phyloP scores from a whole-genome alignment of 2,329 filamentous ascomycete species.

The Coniosporium tulheliwenetii region DNA sequence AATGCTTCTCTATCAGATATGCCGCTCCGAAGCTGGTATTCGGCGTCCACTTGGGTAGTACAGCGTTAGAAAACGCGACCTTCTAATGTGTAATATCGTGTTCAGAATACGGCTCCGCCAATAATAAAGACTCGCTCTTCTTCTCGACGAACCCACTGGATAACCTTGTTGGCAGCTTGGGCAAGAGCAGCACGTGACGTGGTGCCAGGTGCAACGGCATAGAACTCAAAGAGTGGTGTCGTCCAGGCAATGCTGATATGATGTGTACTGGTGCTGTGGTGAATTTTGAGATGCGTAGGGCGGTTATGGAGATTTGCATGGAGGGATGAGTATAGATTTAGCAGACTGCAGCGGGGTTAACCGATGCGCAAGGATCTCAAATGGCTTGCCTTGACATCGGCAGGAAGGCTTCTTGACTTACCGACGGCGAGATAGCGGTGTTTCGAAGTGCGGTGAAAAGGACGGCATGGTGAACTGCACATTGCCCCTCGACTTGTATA shows the following conservation, averaged over 20 bases:
- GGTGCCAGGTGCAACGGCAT: slow-evolving; percentile 74
- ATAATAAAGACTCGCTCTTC: slow-evolving; percentile 94
- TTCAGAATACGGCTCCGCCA: slow-evolving; percentile 69
- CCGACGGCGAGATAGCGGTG: slow-evolving; percentile 10
- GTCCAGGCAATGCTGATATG: slow-evolving; percentile 77
- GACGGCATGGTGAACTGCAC: slow-evolving; percentile 93
- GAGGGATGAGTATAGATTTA: slow-evolving; percentile 72
- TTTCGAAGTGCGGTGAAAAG: slow-evolving; percentile 51
- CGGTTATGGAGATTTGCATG: slow-evolving; percentile 77
- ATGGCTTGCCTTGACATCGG: neutral
- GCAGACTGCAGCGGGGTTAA: slow-evolving; percentile 33
- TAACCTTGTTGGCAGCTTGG: slow-evolving; percentile 73
- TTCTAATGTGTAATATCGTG: too few species aligned
- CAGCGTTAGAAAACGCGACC: too few species aligned
- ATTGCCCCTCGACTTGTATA: slow-evolving; percentile 89
- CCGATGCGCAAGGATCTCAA: neutral
- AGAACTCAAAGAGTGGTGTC: slow-evolving; percentile 83
- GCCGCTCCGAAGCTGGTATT: too few species aligned
- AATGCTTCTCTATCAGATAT: too few species aligned
- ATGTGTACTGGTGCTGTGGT: slow-evolving; percentile 63
- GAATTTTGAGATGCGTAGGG: slow-evolving; percentile 70
- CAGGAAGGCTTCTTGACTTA: neutral
- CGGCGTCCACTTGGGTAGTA: too few species aligned
- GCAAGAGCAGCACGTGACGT: slow-evolving; percentile 50
- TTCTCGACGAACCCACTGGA: slow-evolving; percentile 82